Percentiles rank a stretch among this genome's conserved stretches.
Evolutionary conservation across 208 protist genomes (phyloP).

Genomic region (Tritrichomonas musculus): DNA sequence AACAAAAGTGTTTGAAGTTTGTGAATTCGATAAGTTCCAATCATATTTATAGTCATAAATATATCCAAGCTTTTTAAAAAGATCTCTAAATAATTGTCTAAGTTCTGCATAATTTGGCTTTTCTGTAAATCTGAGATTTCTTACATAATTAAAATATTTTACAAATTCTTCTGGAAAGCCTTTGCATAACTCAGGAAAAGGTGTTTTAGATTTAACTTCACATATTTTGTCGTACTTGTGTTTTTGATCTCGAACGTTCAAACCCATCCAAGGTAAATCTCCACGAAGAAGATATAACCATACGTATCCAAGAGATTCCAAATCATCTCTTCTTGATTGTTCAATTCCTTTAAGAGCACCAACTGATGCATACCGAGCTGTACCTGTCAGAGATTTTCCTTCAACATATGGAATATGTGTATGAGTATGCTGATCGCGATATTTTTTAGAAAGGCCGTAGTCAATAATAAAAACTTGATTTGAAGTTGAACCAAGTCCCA

Average conservation of each 20-base stretch:
- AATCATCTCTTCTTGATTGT: constrained; percentile 55
- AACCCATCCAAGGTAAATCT: constrained; percentile 57
- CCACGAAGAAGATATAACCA: constrained; percentile 96
- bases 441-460: constrained; percentile 90
- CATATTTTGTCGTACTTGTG: constrained; percentile 24
- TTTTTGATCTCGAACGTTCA: not conserved
- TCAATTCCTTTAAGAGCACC: constrained; percentile 98
- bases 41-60: constrained; percentile 94
- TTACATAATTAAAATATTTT: constrained; percentile 88
- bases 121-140: constrained; percentile 89
- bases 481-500: constrained; percentile 71
- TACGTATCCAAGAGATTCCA: constrained; percentile 91
- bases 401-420: constrained; percentile 98
- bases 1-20: too few species aligned
- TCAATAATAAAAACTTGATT: constrained; percentile 43
- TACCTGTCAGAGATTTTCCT: constrained; percentile 97
- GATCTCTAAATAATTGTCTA: constrained; percentile 67
- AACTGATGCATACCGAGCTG: constrained; percentile 95
- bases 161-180: constrained; percentile 73
- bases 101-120: constrained; percentile 96
- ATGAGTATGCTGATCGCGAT: constrained; percentile 88
- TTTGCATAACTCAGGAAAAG: constrained; percentile 82
- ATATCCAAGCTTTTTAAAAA: constrained; percentile 89
- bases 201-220: constrained; percentile 61
- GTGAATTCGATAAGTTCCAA: constrained; percentile 64